Conservation (phyloP, 306 rosid genomes). For the Malus sieversii region DNA sequence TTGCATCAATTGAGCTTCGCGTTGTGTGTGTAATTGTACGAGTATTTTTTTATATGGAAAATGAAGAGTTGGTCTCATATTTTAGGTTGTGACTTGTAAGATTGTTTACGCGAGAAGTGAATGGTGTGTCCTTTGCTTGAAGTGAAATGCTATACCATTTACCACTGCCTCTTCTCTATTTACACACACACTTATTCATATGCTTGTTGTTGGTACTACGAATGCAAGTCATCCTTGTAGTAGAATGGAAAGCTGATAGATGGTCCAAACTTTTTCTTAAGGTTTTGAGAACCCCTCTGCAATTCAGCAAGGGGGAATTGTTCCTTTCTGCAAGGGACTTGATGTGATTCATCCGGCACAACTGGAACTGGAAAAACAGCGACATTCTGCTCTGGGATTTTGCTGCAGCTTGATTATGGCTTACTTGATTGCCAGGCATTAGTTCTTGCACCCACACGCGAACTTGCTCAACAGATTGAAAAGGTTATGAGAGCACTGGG, state of each 20-base stretch:
- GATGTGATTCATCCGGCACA: conserved; percentile 76
- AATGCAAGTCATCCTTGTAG: not conserved
- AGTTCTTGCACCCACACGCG: conserved; percentile 80
- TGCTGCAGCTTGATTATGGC: conserved; percentile 71
- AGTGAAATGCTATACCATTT: not conserved
- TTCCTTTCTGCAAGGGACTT: conserved; percentile 70
- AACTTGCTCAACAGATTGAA: conserved; percentile 75
- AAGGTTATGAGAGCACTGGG: conserved; percentile 76
- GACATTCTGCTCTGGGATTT: conserved; percentile 67
- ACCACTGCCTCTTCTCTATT: not conserved
- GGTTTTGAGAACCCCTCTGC: conserved; percentile 86
- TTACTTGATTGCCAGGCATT: conserved; percentile 60
- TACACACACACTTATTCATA: not conserved
- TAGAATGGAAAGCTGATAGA: conserved; percentile 5
- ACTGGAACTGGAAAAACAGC: conserved; percentile 76
- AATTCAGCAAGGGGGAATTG: conserved; percentile 77
- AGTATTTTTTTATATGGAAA: not conserved
- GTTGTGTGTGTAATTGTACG: not conserved
- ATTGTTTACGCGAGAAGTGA: not conserved
- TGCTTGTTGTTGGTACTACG: not conserved
- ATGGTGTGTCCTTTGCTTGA: not conserved
- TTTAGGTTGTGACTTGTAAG: not conserved
- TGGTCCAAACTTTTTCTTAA: conserved; percentile 4
- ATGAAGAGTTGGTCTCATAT: not conserved
- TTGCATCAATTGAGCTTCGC: not conserved